Evolutionary conservation across 805 yeast genomes (phyloP), one percentile per base, ranked within the genome.

Genomic region (Saccharomyces mikatae): DNA sequence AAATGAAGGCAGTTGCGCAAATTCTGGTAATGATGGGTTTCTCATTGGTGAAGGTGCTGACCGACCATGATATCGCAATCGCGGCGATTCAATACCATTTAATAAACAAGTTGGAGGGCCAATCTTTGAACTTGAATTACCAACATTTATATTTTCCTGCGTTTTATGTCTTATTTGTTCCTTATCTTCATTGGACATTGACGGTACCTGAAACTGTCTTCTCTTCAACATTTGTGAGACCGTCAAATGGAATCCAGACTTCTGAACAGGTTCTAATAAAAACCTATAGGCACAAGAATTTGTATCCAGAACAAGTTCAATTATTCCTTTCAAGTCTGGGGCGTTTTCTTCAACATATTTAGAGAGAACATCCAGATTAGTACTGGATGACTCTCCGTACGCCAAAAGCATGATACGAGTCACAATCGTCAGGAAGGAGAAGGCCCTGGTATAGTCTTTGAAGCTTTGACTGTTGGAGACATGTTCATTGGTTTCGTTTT

Each of bases 291-390:
- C 51, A 4, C 51, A 53, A 1, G 70, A 65, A 24, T 63, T 61
- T 3, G 67, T 58, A 56, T 65, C 60, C 21, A 63, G 30, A 8
- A 61, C 29, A 14, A 52, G 52, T 4, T 51, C 50, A 2, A 59
- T 55, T 4, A 57, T 44, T 9, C 55, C 59, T 1, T 53, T 54
- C 8, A 63, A 48, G 29, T 62, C 60, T 6, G 96, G 95, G 0
- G 94, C 89, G 56, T 87, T 74, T 64, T 82, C 84, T 52, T 76
- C 74, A 63, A 86, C 81, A 60, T 84, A 79, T 58, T 83, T 82
- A 56, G 75, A 70, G 46, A 89, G 73, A 66, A 87, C 91, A 14
- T 72, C 76, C 2, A 80, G 72, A 0, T 89, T 86, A 54, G 82
- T 47, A 9, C 53, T 53, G n/a, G 54, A 50, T 6, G 54, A 50